Conservation (phyloP, 1,139 yeast genomes). For the Yamadazyma sp. region DNA sequence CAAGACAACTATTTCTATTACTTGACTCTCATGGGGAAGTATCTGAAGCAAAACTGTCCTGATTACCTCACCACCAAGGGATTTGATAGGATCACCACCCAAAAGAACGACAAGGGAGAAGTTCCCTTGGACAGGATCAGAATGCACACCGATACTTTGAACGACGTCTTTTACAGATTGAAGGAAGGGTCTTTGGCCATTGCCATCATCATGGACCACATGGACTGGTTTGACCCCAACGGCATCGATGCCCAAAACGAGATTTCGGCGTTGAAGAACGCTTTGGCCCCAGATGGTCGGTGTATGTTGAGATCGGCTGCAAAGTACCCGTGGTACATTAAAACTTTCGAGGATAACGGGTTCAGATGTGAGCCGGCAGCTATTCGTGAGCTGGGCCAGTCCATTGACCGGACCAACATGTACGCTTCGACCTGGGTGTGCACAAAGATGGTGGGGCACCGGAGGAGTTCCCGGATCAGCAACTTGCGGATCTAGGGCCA, state of each 20-base stretch:
- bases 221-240: conserved; percentile 83
- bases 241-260: conserved; percentile 66
- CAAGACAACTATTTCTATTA: conserved; percentile 78
- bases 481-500: conserved; percentile 36
- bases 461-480: conserved; percentile 46
- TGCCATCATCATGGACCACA: conserved; percentile 86
- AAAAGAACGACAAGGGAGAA: conserved; percentile 21
- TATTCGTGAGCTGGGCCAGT: conserved; percentile 57
- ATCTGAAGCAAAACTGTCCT: conserved; percentile 69
- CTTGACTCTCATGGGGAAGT: conserved; percentile 62
- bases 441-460: conserved; percentile 41
- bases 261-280: conserved; percentile 61
- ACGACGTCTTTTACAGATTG: conserved; percentile 70
- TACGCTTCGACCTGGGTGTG: conserved; percentile 89
- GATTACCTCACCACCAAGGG: conserved; percentile 67
- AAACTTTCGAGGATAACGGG: conserved; percentile 64
- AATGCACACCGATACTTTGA: conserved; percentile 76
- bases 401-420: conserved; percentile 82
- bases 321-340: conserved; percentile 73
- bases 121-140: conserved; percentile 65
- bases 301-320: conserved; percentile 80
- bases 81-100: conserved; percentile 38
- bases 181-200: conserved; percentile 63
- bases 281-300: conserved; percentile 67
- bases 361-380: conserved; percentile 70